Conservation (phyloP, 768 basidiomycete species). For the Russula emetica region DNA sequence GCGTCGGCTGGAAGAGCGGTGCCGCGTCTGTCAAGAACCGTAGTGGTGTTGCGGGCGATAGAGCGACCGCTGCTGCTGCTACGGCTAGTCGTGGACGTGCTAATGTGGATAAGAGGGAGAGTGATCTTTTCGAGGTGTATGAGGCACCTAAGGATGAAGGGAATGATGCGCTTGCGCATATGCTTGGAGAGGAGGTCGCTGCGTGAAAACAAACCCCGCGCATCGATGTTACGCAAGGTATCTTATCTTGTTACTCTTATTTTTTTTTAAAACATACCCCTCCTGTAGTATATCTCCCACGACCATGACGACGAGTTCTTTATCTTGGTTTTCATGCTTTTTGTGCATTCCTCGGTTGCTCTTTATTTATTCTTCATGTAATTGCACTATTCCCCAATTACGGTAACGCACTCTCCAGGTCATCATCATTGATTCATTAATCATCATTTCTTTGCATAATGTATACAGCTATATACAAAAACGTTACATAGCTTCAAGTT, state of each 20-base stretch:
- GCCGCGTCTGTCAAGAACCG: conserved; percentile 32
- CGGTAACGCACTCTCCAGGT: too few relatives aligned
- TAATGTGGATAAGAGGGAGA: conserved; percentile 42
- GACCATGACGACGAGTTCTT: too few relatives aligned
- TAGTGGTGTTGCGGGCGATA: background rate
- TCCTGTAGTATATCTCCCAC: background rate
- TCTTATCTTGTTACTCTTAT: background rate
- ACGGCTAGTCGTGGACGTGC: background rate
- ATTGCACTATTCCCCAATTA: too few relatives aligned
- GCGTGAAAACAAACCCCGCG: background rate
- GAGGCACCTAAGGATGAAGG: conserved; percentile 59
- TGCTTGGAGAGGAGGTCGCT: conserved; percentile 48
- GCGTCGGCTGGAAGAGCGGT: conserved; percentile 67
- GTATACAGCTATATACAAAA: too few relatives aligned
- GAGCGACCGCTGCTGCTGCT: background rate
- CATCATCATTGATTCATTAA: too few relatives aligned
- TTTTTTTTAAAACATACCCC: background rate
- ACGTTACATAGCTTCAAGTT: too few relatives aligned
- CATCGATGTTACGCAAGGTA: background rate
- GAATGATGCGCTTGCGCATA: conserved; percentile 64
- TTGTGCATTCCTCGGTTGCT: too few relatives aligned
- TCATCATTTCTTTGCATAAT: too few relatives aligned
- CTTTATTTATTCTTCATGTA: too few relatives aligned
- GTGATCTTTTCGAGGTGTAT: conserved; percentile 72
- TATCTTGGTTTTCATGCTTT: too few relatives aligned